Percentiles rank a stretch among this genome's conserved stretches.
phyloP scores from a whole-genome alignment of 306 rosid species.

The Lathyrus oleraceus region DNA sequence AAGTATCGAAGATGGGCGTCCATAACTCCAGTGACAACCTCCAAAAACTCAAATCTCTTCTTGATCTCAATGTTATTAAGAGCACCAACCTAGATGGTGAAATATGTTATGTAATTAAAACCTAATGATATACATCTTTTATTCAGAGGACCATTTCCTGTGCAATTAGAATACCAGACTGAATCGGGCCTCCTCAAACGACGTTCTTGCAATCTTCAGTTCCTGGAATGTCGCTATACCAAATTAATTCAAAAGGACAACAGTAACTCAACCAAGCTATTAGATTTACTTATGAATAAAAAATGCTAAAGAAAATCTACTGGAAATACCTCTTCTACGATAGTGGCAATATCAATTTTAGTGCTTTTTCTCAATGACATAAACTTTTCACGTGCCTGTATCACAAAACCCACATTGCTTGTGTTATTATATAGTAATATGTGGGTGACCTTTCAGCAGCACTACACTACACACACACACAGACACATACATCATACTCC shows the following conservation, averaged over 20 bases:
- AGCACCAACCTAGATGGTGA: slow-evolving; percentile 52
- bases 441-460: slow-evolving; percentile 25
- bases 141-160: slow-evolving; percentile 25
- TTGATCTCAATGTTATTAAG: slow-evolving; percentile 67
- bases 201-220: slow-evolving; percentile 61
- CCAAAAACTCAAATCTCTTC: slow-evolving; percentile 72
- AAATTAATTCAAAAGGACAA: slow-evolving; percentile 57
- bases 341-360: slow-evolving; percentile 60
- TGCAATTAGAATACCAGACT: slow-evolving; percentile 59
- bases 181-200: slow-evolving; percentile 83
- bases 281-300: slow-evolving; percentile 24
- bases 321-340: slow-evolving; percentile 64
- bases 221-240: slow-evolving; percentile 80
- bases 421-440: slow-evolving; percentile 19
- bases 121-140: slow-evolving; percentile 27
- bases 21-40: slow-evolving; percentile 72
- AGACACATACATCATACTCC: slow-evolving; percentile 21
- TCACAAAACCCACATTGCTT: slow-evolving; percentile 39
- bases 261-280: slow-evolving; percentile 42
- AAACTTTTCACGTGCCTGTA: slow-evolving; percentile 86
- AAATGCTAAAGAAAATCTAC: slow-evolving; percentile 23
- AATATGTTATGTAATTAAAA: slow-evolving; percentile 34
- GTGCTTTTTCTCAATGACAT: slow-evolving; percentile 78
- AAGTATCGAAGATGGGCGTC: slow-evolving; percentile 85
- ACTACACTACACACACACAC: slow-evolving; percentile 3